Evolutionary conservation across 495 filamentous ascomycete species (phyloP).

Genomic region (Trichoderma asperelloides): DNA sequence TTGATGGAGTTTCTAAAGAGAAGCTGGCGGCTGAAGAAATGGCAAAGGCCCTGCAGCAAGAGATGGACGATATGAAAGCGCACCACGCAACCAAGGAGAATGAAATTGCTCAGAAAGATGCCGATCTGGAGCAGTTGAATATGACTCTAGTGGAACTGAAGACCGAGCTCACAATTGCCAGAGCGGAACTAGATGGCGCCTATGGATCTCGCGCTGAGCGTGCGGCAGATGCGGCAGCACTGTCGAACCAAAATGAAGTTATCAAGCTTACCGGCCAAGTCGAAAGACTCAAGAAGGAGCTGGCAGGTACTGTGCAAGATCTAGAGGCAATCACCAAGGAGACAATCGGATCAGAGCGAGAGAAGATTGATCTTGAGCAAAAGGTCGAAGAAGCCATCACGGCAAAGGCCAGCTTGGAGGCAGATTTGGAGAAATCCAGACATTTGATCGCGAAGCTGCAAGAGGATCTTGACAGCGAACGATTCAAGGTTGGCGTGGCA

Average conservation of each 20-base stretch:
- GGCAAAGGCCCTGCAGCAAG: slow-evolving; percentile 12
- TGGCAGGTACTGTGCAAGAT: slow-evolving; percentile 72
- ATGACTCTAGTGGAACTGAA: slow-evolving; percentile 75
- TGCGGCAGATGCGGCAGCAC: slow-evolving; percentile 63
- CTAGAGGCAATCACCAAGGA: slow-evolving; percentile 83
- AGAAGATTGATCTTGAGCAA: slow-evolving; percentile 66
- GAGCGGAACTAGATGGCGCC: slow-evolving; percentile 89
- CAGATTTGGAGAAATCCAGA: slow-evolving; percentile 25
- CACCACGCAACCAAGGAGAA: slow-evolving; percentile 21
- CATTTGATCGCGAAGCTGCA: slow-evolving; percentile 27
- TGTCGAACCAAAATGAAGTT: slow-evolving; percentile 57
- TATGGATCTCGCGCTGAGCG: slow-evolving; percentile 73
- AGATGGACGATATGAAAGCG: slow-evolving; percentile 20
- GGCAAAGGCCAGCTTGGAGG: slow-evolving; percentile 25
- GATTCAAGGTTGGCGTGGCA: slow-evolving; percentile 23
- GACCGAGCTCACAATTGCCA: slow-evolving; percentile 84
- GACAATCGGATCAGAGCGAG: slow-evolving; percentile 78
- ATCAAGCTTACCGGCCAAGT: slow-evolving; percentile 53
- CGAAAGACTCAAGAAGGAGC: slow-evolving; percentile 64
- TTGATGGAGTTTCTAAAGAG: slow-evolving; percentile 27
- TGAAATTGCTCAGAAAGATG: slow-evolving; percentile 42
- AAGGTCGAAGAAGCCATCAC: slow-evolving; percentile 31
- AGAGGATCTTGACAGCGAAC: slow-evolving; percentile 37
- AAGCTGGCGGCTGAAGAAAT: slow-evolving; percentile 25
- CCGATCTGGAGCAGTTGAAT: slow-evolving; percentile 67